Conservation (phyloP, 2,329 filamentous ascomycete genomes). For the Spiromastix sp. region DNA sequence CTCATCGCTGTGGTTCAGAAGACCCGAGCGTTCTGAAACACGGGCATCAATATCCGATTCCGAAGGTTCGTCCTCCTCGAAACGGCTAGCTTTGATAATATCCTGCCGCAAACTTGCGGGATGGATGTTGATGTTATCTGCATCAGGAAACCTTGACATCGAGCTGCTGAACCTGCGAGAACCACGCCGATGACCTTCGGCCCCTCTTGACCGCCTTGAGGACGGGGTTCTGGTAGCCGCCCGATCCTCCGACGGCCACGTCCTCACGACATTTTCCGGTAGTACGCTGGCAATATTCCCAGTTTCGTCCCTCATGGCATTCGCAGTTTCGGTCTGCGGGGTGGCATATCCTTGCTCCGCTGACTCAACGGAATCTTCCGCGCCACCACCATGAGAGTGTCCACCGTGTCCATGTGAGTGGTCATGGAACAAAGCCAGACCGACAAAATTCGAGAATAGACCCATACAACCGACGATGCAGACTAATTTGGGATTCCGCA, state of each 20-base stretch:
- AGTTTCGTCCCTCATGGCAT: constrained; percentile 43
- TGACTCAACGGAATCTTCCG: constrained; percentile 36
- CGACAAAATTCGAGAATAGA: constrained; percentile 76
- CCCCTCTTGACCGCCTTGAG: constrained; percentile 1
- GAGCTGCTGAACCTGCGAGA: constrained; percentile 39
- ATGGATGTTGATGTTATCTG: constrained; percentile 70
- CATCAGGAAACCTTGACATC: constrained; percentile 45
- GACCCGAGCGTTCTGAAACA: constrained; percentile 33
- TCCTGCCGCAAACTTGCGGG: constrained; percentile 85
- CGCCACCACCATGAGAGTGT: constrained; percentile 40
- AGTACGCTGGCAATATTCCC: constrained; percentile 52
- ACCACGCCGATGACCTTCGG: constrained; percentile 16
- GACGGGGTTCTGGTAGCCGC: constrained; percentile 9
- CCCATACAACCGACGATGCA: constrained; percentile 81
- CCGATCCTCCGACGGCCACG: background rate
- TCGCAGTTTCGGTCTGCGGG: constrained; percentile 21
- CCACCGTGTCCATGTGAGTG: constrained; percentile 74
- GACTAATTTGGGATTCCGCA: constrained; percentile 75
- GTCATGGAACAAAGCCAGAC: constrained; percentile 84
- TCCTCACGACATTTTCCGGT: constrained; percentile 44
- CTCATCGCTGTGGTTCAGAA: constrained; percentile 34
- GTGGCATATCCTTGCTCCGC: constrained; percentile 32
- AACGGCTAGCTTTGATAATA: constrained; percentile 73
- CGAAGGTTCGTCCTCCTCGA: constrained; percentile 43
- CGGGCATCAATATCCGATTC: constrained; percentile 46